Conservation (phyloP, 225 moss, liverwort and hornwort species). For the Ulota crispa region DNA sequence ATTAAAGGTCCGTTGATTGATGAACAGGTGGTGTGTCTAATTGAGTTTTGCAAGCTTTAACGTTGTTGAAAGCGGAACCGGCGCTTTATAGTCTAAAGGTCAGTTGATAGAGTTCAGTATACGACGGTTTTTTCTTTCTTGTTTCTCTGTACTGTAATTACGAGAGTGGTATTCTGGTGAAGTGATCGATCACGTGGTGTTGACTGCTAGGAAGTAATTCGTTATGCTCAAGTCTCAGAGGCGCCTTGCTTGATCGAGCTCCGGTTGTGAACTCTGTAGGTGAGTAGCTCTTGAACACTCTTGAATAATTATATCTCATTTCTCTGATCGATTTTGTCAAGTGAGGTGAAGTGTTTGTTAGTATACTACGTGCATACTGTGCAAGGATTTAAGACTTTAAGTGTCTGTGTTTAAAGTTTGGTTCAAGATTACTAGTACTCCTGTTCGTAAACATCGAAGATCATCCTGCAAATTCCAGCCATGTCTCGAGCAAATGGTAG, state of each 20-base stretch:
- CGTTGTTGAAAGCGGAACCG: no score
- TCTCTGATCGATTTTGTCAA: not conserved
- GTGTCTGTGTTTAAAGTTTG: not conserved
- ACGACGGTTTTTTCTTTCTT: not conserved
- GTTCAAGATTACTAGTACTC: not conserved
- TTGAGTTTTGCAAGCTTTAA: no score
- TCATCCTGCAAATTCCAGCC: not conserved
- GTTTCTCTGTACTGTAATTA: not conserved
- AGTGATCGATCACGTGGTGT: not conserved
- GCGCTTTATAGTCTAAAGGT: no score
- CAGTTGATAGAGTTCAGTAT: not conserved
- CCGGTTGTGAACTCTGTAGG: not conserved
- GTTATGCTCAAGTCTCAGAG: not conserved
- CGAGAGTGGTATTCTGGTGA: not conserved
- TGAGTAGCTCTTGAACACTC: constrained; percentile 13
- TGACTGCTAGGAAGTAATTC: not conserved
- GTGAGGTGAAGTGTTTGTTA: not conserved
- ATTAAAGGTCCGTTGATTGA: no score
- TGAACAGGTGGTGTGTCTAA: no score
- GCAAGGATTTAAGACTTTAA: not conserved
- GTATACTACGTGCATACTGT: not conserved
- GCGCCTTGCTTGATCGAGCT: not conserved
- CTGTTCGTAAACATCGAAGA: not conserved
- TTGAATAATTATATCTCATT: not conserved
- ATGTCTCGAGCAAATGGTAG: not conserved